These are phyloP conservation scores for Cocos nucifera DNA, from an alignment of 176 grass and related monocot species.

Conservation along the genomic window DNA sequence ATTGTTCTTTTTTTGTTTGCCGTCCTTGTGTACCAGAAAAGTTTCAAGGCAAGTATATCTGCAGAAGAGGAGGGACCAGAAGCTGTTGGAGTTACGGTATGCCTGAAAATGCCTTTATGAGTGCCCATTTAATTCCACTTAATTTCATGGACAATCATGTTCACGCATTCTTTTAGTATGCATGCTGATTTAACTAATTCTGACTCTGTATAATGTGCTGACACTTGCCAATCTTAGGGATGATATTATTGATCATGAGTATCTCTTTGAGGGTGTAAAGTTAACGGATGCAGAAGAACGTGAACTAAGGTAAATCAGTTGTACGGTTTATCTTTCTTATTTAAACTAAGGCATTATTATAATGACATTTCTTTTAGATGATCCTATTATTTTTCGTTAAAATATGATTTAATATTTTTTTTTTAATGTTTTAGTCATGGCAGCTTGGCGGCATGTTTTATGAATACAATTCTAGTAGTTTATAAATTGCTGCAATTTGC, in stretches of 20 bases:
- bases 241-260: conserved; percentile 85
- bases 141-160: not conserved
- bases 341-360: no score
- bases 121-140: conserved; percentile 11
- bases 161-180: not conserved
- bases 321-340: no score
- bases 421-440: no score
- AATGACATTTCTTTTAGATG: no score
- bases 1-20: conserved; percentile 12
- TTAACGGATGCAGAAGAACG: conserved; percentile 73
- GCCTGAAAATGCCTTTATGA: conserved; percentile 12
- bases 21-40: conserved; percentile 37
- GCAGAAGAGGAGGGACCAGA: conserved; percentile 80
- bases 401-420: not conserved
- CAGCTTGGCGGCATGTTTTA: no score
- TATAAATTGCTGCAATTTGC: no score
- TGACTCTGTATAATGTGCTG: not conserved
- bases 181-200: not conserved
- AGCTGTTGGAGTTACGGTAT: conserved; percentile 79
- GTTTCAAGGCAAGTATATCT: conserved; percentile 81
- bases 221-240: conserved; percentile 27
- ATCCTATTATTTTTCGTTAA: not conserved
- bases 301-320: conserved; percentile 40
- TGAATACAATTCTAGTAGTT: no score
- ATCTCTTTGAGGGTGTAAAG: conserved; percentile 79